Base-by-base conservation (phyloP, 2,329 filamentous ascomycete species). In the Penicillium digitatum region DNA sequence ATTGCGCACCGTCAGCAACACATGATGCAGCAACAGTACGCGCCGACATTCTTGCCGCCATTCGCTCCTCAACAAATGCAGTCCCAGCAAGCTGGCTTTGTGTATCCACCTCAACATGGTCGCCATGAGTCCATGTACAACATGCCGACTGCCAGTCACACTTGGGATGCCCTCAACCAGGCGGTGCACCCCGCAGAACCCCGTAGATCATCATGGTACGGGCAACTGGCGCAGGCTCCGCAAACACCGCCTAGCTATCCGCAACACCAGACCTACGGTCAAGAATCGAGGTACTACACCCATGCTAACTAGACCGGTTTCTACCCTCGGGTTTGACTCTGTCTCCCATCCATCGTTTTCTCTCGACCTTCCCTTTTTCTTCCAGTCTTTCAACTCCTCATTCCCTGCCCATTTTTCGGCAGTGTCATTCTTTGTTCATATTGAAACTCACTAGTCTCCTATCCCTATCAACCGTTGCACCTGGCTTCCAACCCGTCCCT, bases 1-100 rank as follows among this genome's bases (percentile, higher is more conserved):
- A 89, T 91, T 66, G 79, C 81, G 42, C 85, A 88, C 69, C 79
- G 85, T 27, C 85, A 89, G 65, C 82, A 85, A 51, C 81, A 77
- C 56, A 69, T 69, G 29, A 74, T 78, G 56, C 74, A 70, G 57
- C 74, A 70, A 57, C 71, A 68, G 39, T 69, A 64, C 6, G 37
- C 46, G 9, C 57, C 60, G 16, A 35, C 31, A 7, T 46, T 34
- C 24, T 20, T 52, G 16, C 32, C 35, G 16, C 34, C 31, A 5
- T 42, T 34, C 31, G 20, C 52, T 5, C 42, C 37, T 18, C 52
- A 40, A 16, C 35, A 34, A 35, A 55, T 42, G 42, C 51, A 20
- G 16, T 42, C 60, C 22, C 59, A 57, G 34, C 57, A 63, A 34
- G 52, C 55, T 29, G 52, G 53, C 24, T 59, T 60, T 16, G 46